A percentile compares a stretch with the other conserved stretches of the same genome.
Conservation (phyloP, 495 filamentous ascomycete species). For the Filosporella fistucella region DNA sequence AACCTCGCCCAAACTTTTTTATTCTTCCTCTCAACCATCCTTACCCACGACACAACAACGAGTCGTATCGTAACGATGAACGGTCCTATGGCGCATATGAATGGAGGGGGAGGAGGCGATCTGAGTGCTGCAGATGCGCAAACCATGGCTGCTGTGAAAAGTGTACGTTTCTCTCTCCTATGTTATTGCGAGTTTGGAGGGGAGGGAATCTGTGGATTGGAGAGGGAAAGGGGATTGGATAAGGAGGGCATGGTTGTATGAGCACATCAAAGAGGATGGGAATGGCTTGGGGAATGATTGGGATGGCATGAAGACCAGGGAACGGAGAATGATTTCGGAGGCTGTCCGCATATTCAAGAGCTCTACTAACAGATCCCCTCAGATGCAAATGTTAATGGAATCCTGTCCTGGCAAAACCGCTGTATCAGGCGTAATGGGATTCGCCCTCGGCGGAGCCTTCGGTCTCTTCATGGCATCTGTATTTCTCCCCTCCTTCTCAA, state of each 20-base stretch:
- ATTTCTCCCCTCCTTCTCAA: constrained; percentile 29
- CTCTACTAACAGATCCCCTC: no score
- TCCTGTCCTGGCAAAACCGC: constrained; percentile 81
- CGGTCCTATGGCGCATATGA: constrained; percentile 13
- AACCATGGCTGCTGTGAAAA: constrained; percentile 16
- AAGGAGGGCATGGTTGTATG: neutral
- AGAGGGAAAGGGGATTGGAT: neutral
- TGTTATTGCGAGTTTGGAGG: neutral
- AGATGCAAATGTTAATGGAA: constrained; percentile 85
- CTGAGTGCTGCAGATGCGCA: constrained; percentile 12
- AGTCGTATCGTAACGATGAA: constrained; percentile 22
- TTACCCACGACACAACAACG: no score
- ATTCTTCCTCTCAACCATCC: no score
- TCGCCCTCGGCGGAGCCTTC: constrained; percentile 87
- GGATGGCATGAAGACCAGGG: neutral
- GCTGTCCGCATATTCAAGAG: neutral
- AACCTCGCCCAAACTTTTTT: neutral
- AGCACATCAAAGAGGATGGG: neutral
- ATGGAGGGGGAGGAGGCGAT: constrained; percentile 10
- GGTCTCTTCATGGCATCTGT: constrained; percentile 94
- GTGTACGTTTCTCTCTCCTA: constrained; percentile 11
- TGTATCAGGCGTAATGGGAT: constrained; percentile 80
- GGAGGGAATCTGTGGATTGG: neutral
- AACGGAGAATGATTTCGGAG: neutral
- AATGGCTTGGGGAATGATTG: neutral